These are phyloP conservation scores for Sugiyamaella smithiae DNA, from an alignment of 805 yeast species.

Conservation along the genomic window DNA sequence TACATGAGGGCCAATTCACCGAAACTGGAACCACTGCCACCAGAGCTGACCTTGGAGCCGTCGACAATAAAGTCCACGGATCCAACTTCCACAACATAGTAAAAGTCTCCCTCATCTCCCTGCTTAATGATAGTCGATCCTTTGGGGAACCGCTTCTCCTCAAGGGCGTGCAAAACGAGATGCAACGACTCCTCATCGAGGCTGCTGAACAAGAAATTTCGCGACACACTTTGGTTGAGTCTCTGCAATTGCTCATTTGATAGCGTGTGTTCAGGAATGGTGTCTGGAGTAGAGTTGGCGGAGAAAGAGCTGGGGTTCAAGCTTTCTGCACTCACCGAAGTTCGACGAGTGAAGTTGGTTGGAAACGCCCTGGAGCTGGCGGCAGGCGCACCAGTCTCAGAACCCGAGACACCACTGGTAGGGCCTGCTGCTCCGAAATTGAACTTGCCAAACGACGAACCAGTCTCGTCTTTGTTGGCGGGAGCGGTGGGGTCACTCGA, in stretches of 20 bases:
- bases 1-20: constrained; percentile 98
- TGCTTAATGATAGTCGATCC: constrained; percentile 73
- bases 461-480: not conserved
- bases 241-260: constrained; percentile 57
- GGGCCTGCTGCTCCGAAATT: not conserved
- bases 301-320: constrained; percentile 22
- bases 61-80: constrained; percentile 76
- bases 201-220: constrained; percentile 80
- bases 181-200: constrained; percentile 74
- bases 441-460: not conserved
- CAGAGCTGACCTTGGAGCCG: constrained; percentile 63
- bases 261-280: constrained; percentile 18
- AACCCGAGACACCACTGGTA: not conserved
- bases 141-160: constrained; percentile 59
- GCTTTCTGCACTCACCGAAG: constrained; percentile 80
- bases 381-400: constrained; percentile 3
- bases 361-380: constrained; percentile 1
- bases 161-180: constrained; percentile 79
- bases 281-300: constrained; percentile 15
- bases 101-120: constrained; percentile 93
- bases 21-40: constrained; percentile 86
- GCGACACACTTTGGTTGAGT: constrained; percentile 66
- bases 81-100: constrained; percentile 84
- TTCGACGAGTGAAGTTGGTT: constrained; percentile 57
- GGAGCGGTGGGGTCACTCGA: constrained; percentile 10